phyloP scores from a whole-genome alignment of 345 rosid species.

The Linum lewisii region DNA sequence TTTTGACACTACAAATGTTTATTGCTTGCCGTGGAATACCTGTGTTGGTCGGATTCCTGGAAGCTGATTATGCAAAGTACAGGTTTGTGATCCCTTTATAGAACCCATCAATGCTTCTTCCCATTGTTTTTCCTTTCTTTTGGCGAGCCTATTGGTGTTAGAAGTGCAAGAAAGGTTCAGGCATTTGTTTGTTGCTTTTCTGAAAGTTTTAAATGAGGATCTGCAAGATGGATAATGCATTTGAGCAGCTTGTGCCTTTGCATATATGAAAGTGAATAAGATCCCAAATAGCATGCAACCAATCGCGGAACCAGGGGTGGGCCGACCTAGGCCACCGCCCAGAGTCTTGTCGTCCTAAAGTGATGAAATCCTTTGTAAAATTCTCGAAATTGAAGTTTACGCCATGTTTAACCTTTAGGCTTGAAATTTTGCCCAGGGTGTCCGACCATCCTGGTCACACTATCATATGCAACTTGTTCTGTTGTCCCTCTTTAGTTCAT shows the following conservation, averaged over 20 bases:
- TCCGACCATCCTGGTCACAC: no score
- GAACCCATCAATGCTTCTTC: not conserved
- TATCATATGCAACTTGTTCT: no score
- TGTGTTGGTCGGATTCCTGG: slow-evolving; percentile 85
- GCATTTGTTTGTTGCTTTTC: not conserved
- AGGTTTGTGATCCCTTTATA: slow-evolving; percentile 40
- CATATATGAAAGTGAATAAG: not conserved
- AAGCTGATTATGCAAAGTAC: slow-evolving; percentile 92
- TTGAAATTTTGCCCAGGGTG: no score
- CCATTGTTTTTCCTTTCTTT: not conserved
- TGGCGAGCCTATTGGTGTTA: not conserved
- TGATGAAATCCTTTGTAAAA: no score
- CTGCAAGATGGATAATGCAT: not conserved
- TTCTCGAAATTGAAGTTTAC: no score
- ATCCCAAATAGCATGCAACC: not conserved
- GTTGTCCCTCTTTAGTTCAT: no score
- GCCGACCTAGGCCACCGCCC: no score
- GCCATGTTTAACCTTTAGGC: no score
- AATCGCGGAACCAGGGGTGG: no score
- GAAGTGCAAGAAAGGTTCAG: not conserved
- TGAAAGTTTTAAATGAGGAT: not conserved
- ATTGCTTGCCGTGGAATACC: slow-evolving; percentile 96
- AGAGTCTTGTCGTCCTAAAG: no score
- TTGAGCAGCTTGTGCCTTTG: not conserved
- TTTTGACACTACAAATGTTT: slow-evolving; percentile 97